Percentiles rank a stretch among this genome's conserved stretches.
Conservation (phyloP, 495 filamentous ascomycete genomes). For the Neurospora sp. region DNA sequence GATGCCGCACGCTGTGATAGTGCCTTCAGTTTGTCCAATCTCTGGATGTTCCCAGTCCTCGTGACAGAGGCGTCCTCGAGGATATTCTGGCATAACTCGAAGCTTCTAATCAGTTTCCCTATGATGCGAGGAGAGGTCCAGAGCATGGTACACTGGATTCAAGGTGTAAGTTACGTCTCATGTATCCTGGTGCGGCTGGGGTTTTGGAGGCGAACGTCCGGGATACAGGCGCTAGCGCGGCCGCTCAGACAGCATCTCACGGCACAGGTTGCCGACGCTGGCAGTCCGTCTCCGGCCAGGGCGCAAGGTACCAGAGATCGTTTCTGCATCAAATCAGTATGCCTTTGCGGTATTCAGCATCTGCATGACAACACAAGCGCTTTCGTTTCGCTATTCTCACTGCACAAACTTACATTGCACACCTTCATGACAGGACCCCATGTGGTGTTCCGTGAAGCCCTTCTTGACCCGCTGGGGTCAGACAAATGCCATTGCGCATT, state of each 20-base stretch:
- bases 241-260: constrained; percentile 8
- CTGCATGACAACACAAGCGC: background rate
- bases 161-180: background rate
- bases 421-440: background rate
- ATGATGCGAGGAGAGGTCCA: background rate
- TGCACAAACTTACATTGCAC: background rate
- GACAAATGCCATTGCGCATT: constrained; percentile 5
- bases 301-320: constrained; percentile 10
- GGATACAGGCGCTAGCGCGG: constrained; percentile 16
- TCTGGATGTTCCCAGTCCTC: background rate
- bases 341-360: background rate
- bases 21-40: background rate
- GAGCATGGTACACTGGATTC: background rate
- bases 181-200: constrained; percentile 12
- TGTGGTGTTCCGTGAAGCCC: constrained; percentile 5
- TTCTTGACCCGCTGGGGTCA: constrained; percentile 19
- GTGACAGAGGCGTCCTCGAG: background rate
- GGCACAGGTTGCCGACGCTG: constrained; percentile 12
- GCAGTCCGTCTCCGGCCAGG: constrained; percentile 9
- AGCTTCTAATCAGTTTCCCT: background rate
- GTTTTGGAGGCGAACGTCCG: constrained; percentile 22
- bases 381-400: background rate
- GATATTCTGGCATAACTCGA: background rate
- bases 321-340: constrained; percentile 10
- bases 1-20: background rate